Conservation (phyloP, 768 basidiomycete genomes). For the Pisolithus tinctorius region DNA sequence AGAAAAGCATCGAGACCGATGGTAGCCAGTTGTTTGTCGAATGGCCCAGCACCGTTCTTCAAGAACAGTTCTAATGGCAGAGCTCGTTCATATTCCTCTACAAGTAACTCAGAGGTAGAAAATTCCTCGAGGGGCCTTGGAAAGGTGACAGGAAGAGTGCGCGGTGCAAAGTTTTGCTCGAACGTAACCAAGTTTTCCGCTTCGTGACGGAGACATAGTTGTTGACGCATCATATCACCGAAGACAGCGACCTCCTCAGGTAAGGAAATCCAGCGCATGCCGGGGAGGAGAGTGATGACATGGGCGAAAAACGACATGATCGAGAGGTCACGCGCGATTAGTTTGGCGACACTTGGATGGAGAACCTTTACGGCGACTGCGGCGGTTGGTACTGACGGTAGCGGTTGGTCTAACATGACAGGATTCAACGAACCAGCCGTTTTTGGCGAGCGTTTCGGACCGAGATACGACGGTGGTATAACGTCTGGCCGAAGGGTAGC, state of each 20-base stretch:
- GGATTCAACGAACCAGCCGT: conserved; percentile 49
- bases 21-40: conserved; percentile 82
- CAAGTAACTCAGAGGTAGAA: conserved; percentile 75
- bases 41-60: conserved; percentile 87
- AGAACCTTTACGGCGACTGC: conserved; percentile 94
- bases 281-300: conserved; percentile 71
- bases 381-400: conserved; percentile 70
- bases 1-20: conserved; percentile 93
- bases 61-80: conserved; percentile 84
- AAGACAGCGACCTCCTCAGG: conserved; percentile 95
- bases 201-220: conserved; percentile 87
- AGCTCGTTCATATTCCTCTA: conserved; percentile 93
- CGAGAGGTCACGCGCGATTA: conserved; percentile 81
- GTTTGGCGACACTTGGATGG: conserved; percentile 79
- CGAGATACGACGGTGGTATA: conserved; percentile 78
- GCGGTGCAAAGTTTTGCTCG: conserved; percentile 76
- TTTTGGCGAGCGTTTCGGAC: conserved; percentile 57
- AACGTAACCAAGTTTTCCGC: conserved; percentile 82
- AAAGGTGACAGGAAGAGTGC: conserved; percentile 81
- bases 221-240: conserved; percentile 93
- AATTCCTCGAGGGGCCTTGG: conserved; percentile 79
- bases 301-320: conserved; percentile 95
- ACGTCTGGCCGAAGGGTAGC: conserved; percentile 80
- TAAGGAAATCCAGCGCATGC: conserved; percentile 94
- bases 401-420: conserved; percentile 42